Base-by-base conservation (phyloP, 352 stramenopile genomes). In the Phytophthora macrochlamydospora region DNA sequence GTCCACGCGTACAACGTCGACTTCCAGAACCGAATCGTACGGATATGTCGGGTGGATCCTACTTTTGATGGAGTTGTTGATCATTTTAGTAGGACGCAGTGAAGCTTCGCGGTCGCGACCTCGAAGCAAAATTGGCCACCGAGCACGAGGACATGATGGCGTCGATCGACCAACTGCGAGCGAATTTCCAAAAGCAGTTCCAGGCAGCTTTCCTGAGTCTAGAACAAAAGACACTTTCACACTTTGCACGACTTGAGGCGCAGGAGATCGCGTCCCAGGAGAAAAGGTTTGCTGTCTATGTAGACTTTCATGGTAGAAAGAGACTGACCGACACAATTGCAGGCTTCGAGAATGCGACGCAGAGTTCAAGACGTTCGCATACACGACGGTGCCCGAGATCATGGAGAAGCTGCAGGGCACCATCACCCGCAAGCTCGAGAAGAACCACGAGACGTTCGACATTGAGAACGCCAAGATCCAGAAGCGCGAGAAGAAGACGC, bases 391-490 rank as follows among this genome's bases (percentile, higher is more conserved):
- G n/a, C 91, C 92, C 5, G 73, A 82, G 40, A 91, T 93, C 67
- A 94, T 98, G 67, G 91, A 97, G 60, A 81, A 82, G 29, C 73
- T 97, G 49, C 91, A 94, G 49, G 90, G 91, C 32, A 75, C 81
- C 24, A 93, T 98, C 56, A 96, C 91, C 14, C 82, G 90, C 5
- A 93, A 92, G 51, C 79, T 98, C 14, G 79, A 94, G 51, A 97
- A 97, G 73, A 93, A 88, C 56, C 80, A 93, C 71, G 92, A 98
- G 72, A 95, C 85, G 7, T 97, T 97, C 64, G 90, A 97, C 69
- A 97, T 97, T 51, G 91, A 98, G 56, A 97, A 97, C 68, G 86
- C 91, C 56, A 98, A 97, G 73, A 93, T 95, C 29, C 75, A 86
- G 42, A 97, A 97, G 71, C 85, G 91, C 38, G 91, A 97, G 66